These are phyloP conservation scores for Bidens hawaiensis DNA, from an alignment of 140 eudicot genomes.

Conservation along the genomic window DNA sequence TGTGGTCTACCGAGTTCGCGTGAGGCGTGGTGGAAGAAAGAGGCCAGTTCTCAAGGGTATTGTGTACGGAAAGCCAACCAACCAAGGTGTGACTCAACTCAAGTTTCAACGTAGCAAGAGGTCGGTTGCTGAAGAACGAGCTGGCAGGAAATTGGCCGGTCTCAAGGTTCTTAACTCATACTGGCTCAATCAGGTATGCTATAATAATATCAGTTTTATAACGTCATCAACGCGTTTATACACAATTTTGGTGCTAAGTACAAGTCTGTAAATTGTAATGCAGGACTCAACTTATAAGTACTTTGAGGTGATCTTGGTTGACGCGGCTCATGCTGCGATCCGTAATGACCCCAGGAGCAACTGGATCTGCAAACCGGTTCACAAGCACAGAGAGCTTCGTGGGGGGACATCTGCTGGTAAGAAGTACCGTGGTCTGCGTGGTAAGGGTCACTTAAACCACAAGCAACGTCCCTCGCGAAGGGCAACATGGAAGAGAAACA, in stretches of 20 bases:
- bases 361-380: constrained; percentile 10
- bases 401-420: constrained; percentile 4
- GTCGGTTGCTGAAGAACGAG: constrained; percentile 3
- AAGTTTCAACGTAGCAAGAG: neutral
- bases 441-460: constrained; percentile 8
- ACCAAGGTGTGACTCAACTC: constrained; percentile 5
- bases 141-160: neutral
- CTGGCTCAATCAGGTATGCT: constrained; percentile 5
- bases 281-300: constrained; percentile 6
- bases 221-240: neutral
- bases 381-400: constrained; percentile 13
- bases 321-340: constrained; percentile 6
- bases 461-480: constrained; percentile 7
- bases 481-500: constrained; percentile 9
- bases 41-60: neutral
- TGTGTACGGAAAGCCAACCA: constrained; percentile 4
- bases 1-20: neutral
- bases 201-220: neutral
- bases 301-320: constrained; percentile 10
- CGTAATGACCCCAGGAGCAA: constrained; percentile 2
- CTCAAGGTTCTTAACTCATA: constrained; percentile 3
- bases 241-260: neutral
- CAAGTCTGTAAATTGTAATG: neutral
- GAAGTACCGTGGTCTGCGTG: constrained; percentile 10
- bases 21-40: constrained; percentile 13